These are phyloP conservation scores for Inonotus obliquus DNA, from an alignment of 1,284 basidiomycete species.

Conservation along the genomic window DNA sequence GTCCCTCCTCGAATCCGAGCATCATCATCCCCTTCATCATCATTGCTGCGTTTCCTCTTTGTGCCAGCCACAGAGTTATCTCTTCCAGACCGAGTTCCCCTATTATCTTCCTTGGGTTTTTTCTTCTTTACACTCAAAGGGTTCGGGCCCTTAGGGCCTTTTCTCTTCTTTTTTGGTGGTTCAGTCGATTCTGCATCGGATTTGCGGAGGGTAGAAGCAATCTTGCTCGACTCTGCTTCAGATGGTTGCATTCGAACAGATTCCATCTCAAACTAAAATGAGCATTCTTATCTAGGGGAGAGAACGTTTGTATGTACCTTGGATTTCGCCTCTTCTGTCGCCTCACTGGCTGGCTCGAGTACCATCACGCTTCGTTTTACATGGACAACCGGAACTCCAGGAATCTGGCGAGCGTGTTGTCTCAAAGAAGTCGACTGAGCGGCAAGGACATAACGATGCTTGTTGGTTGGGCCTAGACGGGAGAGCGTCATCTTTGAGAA, in stretches of 20 bases:
- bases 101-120: constrained; percentile 31
- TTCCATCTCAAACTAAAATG: constrained; percentile 41
- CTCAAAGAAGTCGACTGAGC: constrained; percentile 73
- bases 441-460: constrained; percentile 86
- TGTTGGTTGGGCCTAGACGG: constrained; percentile 72
- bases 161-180: constrained; percentile 54
- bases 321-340: constrained; percentile 67
- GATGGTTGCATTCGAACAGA: constrained; percentile 46
- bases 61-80: not conserved
- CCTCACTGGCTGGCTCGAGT: constrained; percentile 79
- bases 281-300: not conserved
- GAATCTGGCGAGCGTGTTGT: constrained; percentile 58
- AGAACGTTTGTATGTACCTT: constrained; percentile 36
- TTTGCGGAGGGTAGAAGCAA: constrained; percentile 31
- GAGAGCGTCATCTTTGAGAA: not conserved
- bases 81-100: not conserved
- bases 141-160: constrained; percentile 84
- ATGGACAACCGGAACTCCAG: constrained; percentile 84
- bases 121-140: constrained; percentile 93
- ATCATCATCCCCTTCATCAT: not conserved
- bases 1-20: not conserved
- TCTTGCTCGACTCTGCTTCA: constrained; percentile 38
- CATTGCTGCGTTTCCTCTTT: constrained; percentile 9
- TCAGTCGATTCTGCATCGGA: constrained; percentile 25
- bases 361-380: constrained; percentile 88